Conservation (phyloP, 1,139 yeast genomes). For the Saccharomyces hybrid region DNA sequence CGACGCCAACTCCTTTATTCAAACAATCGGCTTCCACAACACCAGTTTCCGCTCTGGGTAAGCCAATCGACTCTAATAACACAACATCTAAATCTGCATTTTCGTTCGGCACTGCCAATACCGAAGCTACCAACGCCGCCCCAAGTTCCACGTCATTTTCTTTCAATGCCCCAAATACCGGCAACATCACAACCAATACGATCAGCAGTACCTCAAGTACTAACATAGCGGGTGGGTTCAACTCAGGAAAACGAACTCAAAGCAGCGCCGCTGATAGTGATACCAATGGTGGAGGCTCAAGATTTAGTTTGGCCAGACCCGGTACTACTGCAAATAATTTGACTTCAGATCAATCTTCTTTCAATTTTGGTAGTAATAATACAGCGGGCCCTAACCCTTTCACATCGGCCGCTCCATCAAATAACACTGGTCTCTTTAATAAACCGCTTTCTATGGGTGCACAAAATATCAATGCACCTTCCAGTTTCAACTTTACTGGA, state of each 20-base stretch:
- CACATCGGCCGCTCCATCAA: background rate
- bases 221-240: slow-evolving; percentile 2
- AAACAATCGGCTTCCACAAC: background rate
- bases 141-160: slow-evolving; percentile 3
- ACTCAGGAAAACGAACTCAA: slow-evolving; percentile 3
- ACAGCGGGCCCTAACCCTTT: background rate
- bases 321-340: background rate
- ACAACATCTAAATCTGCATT: slow-evolving; percentile 9
- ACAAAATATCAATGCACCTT: background rate
- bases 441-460: background rate
- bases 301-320: background rate
- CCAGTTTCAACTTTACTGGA: background rate
- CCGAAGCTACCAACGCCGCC: slow-evolving; percentile 1
- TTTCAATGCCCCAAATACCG: background rate
- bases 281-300: background rate
- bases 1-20: background rate
- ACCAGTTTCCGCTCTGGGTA: slow-evolving; percentile 5
- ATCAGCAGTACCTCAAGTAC: background rate
- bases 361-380: background rate
- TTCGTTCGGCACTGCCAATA: slow-evolving; percentile 8
- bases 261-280: background rate
- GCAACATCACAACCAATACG: background rate
- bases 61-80: background rate
- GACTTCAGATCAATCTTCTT: slow-evolving; percentile 4
- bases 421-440: background rate